Base-by-base conservation (phyloP, 345 rosid species). In the Moricandia moricandioides region DNA sequence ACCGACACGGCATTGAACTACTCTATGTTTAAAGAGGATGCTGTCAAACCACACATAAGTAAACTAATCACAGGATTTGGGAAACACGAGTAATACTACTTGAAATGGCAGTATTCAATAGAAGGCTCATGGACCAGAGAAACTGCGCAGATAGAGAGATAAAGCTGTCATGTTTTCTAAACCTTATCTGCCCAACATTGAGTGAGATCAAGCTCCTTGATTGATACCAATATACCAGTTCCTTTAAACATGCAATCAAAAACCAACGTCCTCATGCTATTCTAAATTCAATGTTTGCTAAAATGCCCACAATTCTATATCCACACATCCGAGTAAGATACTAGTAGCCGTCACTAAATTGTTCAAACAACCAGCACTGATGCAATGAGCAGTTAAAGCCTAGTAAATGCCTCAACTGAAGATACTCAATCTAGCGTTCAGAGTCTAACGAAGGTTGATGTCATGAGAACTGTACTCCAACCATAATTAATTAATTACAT, bases 61-160 rank as follows among this genome's bases (percentile, higher is more conserved):
- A 61, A 75, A 51, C 13, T 75, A 67, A 59, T 26, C 68, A 68
- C 12, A 60, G 16, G 24, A 49, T 24, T 47, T 24, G 62, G 30
- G 62, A 75, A 47, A 37, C 9, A 40, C 14, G 49, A 43, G 16
- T 43, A 12, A 43, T 12, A 43, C 49, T 12, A 43, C 49, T 43
- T 43, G 49, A 43, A 43, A 43, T 43, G 49, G 16, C 45, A 43
- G 13, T 37, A 37, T 37, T 37, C 12, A 10, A 3, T 37, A 37
- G 43, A 10, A 37, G 13, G 13, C 43, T 9, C 43, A 37, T 37
- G 13, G 43, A 37, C 43, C 43, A 37, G 43, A 35, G 39, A 35
- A 34, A 8, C 39, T 34, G 8, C 9, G n/a, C n/a, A n/a, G n/a
- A n/a, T n/a, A n/a, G n/a, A n/a, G n/a, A n/a, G n/a, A n/a, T n/a